Percentiles rank a stretch among this genome's conserved stretches.
Conservation (phyloP, 139 green algal genomes). For the Diplosphaera chodatii region DNA sequence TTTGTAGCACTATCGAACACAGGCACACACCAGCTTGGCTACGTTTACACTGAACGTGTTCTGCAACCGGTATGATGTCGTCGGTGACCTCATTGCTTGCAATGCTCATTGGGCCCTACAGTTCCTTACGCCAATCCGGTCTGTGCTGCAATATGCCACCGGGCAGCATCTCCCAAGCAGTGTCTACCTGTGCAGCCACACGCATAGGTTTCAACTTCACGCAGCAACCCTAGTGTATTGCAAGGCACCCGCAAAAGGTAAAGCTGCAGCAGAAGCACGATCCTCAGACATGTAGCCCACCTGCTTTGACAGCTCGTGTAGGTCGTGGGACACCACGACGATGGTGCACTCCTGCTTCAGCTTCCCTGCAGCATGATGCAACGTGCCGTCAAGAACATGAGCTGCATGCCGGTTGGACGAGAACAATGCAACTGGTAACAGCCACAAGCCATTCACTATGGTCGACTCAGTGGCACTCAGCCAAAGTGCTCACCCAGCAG, state of each 20-base stretch:
- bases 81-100: no score
- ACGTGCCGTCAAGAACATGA: no score
- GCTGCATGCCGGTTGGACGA: no score
- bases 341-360: slow-evolving; percentile 77
- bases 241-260: neutral
- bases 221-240: neutral
- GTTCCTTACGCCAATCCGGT: neutral
- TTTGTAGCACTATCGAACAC: neutral
- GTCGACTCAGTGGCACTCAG: no score
- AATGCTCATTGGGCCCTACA: no score
- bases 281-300: slow-evolving; percentile 51
- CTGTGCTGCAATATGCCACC: slow-evolving; percentile 16
- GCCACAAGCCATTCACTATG: no score
- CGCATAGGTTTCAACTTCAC: no score
- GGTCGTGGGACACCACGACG: slow-evolving; percentile 84
- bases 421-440: no score
- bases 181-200: slow-evolving; percentile 4
- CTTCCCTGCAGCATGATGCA: slow-evolving; percentile 6
- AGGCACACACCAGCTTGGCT: neutral
- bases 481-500: slow-evolving; percentile 11
- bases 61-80: no score
- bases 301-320: slow-evolving; percentile 69
- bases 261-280: slow-evolving; percentile 19
- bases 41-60: no score
- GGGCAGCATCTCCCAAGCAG: slow-evolving; percentile 32